Conservation (phyloP, 257 asterid genomes). For the Capsicum chinense region DNA sequence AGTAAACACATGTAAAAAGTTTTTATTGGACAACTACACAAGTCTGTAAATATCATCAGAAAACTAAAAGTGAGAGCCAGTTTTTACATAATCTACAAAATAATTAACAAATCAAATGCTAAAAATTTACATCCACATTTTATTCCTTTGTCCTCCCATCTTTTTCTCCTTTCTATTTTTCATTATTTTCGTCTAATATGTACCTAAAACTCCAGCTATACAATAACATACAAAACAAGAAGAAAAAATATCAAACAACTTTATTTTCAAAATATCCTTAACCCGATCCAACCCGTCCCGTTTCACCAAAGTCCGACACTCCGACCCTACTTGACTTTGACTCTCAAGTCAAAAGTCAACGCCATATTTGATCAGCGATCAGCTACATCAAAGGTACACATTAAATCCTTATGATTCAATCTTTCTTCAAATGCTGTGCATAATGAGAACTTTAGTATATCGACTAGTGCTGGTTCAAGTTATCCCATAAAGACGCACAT, state of each 20-base stretch:
- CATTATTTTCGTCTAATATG: neutral
- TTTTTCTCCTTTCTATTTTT: neutral
- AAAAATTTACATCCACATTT: conserved; percentile 6
- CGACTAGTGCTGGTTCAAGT: conserved; percentile 45
- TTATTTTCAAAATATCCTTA: neutral
- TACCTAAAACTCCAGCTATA: conserved; percentile 20
- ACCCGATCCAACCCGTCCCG: conserved; percentile 12
- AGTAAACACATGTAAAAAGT: too few species aligned
- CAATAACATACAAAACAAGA: neutral
- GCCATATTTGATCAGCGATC: neutral
- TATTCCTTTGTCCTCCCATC: neutral
- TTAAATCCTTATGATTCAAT: neutral
- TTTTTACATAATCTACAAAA: neutral
- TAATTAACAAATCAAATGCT: neutral
- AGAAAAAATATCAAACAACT: neutral
- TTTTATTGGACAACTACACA: neutral
- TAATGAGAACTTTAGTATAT: too few species aligned
- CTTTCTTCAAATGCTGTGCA: too few species aligned
- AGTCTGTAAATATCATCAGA: neutral
- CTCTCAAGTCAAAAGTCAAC: neutral
- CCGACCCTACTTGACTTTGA: neutral
- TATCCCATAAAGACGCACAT: conserved; percentile 87
- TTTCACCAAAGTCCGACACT: too few species aligned
- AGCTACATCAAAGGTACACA: conserved; percentile 30
- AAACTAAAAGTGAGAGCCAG: too few species aligned